These are phyloP conservation scores for Starmerella vitae DNA, from an alignment of 805 yeast genomes.

Conservation along the genomic window DNA sequence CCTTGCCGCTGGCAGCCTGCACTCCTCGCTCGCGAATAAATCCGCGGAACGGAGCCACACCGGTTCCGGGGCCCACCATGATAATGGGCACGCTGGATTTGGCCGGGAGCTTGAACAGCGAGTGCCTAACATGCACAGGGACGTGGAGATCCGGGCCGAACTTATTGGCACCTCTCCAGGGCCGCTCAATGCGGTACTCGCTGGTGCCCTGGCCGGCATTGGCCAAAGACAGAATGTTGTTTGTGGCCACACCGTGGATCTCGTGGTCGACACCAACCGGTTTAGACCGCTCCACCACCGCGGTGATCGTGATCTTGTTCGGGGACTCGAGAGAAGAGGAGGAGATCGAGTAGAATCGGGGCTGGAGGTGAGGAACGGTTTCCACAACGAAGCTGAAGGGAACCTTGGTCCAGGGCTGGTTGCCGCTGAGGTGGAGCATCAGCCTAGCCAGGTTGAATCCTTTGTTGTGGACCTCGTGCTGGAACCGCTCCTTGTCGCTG, in stretches of 20 bases:
- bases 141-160: constrained; percentile 35
- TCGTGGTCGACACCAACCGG: constrained; percentile 28
- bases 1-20: constrained; percentile 36
- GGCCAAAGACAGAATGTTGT: constrained; percentile 54
- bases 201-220: constrained; percentile 39
- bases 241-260: constrained; percentile 84
- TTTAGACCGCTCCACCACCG: constrained; percentile 63
- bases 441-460: constrained; percentile 67
- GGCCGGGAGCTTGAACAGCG: constrained; percentile 85
- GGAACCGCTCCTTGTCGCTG: constrained; percentile 55
- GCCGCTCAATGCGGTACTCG: constrained; percentile 69
- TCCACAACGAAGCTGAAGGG: constrained; percentile 82
- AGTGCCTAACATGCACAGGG: constrained; percentile 88
- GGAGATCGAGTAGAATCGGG: constrained; percentile 92
- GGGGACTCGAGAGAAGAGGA: constrained; percentile 74
- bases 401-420: constrained; percentile 55
- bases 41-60: constrained; percentile 97
- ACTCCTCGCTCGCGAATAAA: constrained; percentile 77
- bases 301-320: constrained; percentile 66
- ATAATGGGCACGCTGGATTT: constrained; percentile 73
- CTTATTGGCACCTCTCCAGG: constrained; percentile 44
- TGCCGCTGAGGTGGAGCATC: constrained; percentile 46
- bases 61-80: constrained; percentile 96
- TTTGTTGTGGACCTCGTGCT: constrained; percentile 44
- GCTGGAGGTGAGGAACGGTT: constrained; percentile 66